phyloP scores from a whole-genome alignment of 2,329 filamentous ascomycete species.

The Pseudovirgaria hyperparasitica region DNA sequence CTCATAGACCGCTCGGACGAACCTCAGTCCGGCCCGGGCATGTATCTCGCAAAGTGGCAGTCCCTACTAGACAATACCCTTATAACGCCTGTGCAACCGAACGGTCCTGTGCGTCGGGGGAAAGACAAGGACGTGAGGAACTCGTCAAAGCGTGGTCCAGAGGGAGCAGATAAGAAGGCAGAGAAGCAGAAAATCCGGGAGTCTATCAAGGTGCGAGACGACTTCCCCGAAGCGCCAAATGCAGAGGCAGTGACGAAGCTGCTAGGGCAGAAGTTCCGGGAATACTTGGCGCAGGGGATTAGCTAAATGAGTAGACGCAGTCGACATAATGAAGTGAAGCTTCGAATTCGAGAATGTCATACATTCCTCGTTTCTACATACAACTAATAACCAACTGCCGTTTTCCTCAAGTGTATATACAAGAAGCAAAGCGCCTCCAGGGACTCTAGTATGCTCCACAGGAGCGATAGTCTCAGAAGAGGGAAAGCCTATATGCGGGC shows the following conservation, averaged over 20 bases:
- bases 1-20: slow-evolving; percentile 33
- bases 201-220: slow-evolving; percentile 17
- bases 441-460: too few relatives aligned
- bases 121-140: background rate
- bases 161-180: slow-evolving; percentile 6
- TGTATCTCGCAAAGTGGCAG: slow-evolving; percentile 63
- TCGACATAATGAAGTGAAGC: background rate
- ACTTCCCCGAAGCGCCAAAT: slow-evolving; percentile 17
- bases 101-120: slow-evolving; percentile 40
- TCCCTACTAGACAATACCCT: slow-evolving; percentile 54
- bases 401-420: too few relatives aligned
- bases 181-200: slow-evolving; percentile 21
- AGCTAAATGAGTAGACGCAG: slow-evolving; percentile 1
- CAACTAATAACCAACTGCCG: too few relatives aligned
- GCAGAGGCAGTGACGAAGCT: slow-evolving; percentile 17
- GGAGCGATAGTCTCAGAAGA: too few relatives aligned
- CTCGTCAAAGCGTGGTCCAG: background rate
- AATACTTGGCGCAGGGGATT: slow-evolving; percentile 12
- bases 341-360: too few relatives aligned
- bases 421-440: too few relatives aligned
- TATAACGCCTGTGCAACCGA: slow-evolving; percentile 47
- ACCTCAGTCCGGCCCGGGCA: slow-evolving; percentile 51
- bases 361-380: too few relatives aligned
- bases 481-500: too few relatives aligned
- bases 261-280: slow-evolving; percentile 18